Conservation (phyloP, 2,329 filamentous ascomycete genomes). For the Cytospora paraplurivora region DNA sequence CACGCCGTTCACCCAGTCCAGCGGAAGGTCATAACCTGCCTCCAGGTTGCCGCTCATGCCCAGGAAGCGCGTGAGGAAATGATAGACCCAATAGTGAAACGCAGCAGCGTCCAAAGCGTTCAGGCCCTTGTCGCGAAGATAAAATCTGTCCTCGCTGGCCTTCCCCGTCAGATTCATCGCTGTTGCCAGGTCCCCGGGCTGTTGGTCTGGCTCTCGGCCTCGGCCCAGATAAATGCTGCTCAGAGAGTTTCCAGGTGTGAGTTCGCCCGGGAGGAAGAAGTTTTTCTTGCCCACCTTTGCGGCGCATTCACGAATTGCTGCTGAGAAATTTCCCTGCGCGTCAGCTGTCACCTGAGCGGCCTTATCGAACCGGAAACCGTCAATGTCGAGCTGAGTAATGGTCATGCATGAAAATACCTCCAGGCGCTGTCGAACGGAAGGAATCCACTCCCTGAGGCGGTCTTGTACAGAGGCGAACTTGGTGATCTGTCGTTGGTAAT, state of each 20-base stretch:
- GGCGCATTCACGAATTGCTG: slow-evolving; percentile 59
- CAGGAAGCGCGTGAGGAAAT: slow-evolving; percentile 61
- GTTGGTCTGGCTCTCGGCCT: slow-evolving; percentile 58
- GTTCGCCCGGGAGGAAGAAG: slow-evolving; percentile 66
- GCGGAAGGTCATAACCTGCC: slow-evolving; percentile 54
- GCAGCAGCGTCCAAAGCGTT: slow-evolving; percentile 60
- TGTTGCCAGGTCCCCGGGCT: slow-evolving; percentile 47
- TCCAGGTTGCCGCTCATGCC: slow-evolving; percentile 60
- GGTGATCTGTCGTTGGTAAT: slow-evolving; percentile 64
- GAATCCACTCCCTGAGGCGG: slow-evolving; percentile 65
- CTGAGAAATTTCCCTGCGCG: slow-evolving; percentile 59
- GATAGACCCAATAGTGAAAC: slow-evolving; percentile 67
- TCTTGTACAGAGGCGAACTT: slow-evolving; percentile 70
- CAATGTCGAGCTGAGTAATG: slow-evolving; percentile 64
- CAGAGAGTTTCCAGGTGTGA: slow-evolving; percentile 63
- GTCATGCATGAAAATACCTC: slow-evolving; percentile 65
- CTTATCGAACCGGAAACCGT: slow-evolving; percentile 68
- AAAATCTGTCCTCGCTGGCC: slow-evolving; percentile 44
- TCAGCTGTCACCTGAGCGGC: slow-evolving; percentile 66
- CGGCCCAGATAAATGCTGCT: slow-evolving; percentile 64
- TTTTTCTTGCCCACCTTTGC: slow-evolving; percentile 59
- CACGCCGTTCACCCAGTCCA: slow-evolving; percentile 56
- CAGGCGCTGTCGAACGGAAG: slow-evolving; percentile 58
- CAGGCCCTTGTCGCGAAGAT: slow-evolving; percentile 54
- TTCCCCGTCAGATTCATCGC: slow-evolving; percentile 52